phyloP scores from a whole-genome alignment of 1,284 basidiomycete genomes.

The Pulveroboletus sp. region DNA sequence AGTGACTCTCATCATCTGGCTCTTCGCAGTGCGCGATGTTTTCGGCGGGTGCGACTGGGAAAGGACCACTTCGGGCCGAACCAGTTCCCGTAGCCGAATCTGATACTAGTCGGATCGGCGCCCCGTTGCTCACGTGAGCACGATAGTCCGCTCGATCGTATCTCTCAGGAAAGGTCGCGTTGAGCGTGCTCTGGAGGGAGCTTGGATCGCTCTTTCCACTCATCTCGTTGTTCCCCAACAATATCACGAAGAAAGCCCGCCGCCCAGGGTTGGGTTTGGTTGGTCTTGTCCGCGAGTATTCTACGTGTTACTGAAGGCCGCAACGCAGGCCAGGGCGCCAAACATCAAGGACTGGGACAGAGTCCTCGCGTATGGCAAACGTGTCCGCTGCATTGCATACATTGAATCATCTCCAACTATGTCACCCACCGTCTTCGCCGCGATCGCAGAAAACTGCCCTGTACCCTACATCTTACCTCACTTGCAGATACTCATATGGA shows the following conservation, averaged over 20 bases:
- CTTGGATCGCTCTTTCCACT: conserved; percentile 73
- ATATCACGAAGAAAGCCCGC: conserved; percentile 64
- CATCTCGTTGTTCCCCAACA: conserved; percentile 65
- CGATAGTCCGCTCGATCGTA: too few species aligned
- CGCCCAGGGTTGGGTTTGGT: conserved; percentile 75
- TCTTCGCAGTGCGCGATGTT: too few species aligned
- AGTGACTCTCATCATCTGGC: too few species aligned
- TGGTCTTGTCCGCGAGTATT: conserved; percentile 37
- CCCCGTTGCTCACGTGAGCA: too few species aligned
- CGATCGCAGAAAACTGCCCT: conserved; percentile 63
- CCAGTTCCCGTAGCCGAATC: too few species aligned
- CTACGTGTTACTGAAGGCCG: conserved; percentile 7
- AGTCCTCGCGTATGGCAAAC: conserved; percentile 62
- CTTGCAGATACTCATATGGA: conserved; percentile 69
- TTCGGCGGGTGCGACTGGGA: too few species aligned
- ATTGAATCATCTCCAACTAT: conserved; percentile 65
- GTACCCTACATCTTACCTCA: conserved; percentile 64
- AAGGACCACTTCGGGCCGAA: too few species aligned
- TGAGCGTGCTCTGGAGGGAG: conserved; percentile 73
- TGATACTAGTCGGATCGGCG: too few species aligned
- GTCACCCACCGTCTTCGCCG: conserved; percentile 61
- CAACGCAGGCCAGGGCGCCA: conserved; percentile 56
- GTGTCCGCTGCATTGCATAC: conserved; percentile 66
- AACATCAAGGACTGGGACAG: conserved; percentile 65
- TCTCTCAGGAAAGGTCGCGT: too few species aligned